phyloP scores from a whole-genome alignment of 108 stramenopile genomes.

The Poteriospumella lacustris region DNA sequence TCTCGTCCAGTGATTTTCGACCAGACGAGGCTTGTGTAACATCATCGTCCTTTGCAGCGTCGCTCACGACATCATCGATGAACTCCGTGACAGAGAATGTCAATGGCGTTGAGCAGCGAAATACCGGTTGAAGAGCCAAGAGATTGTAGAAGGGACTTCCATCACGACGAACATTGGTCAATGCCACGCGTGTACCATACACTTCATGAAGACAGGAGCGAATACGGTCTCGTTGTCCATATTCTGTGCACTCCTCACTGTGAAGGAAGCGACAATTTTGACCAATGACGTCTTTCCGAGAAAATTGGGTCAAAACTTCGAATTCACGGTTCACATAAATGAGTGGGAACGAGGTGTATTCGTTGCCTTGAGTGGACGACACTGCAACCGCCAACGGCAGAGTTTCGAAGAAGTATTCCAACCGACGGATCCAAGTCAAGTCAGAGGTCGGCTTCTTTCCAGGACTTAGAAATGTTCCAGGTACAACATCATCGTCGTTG shows the following conservation, averaged over 20 bases:
- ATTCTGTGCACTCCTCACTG: not conserved
- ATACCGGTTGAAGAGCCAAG: conserved; percentile 9
- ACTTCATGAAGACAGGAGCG: not conserved
- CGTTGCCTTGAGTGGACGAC: not conserved
- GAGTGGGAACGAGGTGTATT: not conserved
- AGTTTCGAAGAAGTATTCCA: too few species aligned
- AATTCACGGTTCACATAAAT: conserved; percentile 9
- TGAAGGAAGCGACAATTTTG: conserved; percentile 1
- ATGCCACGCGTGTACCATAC: not conserved
- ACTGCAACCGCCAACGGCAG: not conserved
- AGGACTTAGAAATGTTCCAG: too few species aligned
- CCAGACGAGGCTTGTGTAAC: too few species aligned
- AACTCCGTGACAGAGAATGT: too few species aligned
- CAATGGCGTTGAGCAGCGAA: too few species aligned
- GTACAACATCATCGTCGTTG: too few species aligned
- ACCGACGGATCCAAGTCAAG: too few species aligned
- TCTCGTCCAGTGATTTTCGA: too few species aligned
- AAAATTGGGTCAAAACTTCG: not conserved
- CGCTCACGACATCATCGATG: too few species aligned
- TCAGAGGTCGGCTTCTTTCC: too few species aligned
- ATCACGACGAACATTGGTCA: not conserved
- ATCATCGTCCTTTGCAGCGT: too few species aligned
- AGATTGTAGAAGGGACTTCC: not conserved
- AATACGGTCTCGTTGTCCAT: not conserved
- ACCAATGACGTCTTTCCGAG: not conserved